phyloP scores from a whole-genome alignment of 2,329 filamentous ascomycete species.

The Colletotrichum sp. region DNA sequence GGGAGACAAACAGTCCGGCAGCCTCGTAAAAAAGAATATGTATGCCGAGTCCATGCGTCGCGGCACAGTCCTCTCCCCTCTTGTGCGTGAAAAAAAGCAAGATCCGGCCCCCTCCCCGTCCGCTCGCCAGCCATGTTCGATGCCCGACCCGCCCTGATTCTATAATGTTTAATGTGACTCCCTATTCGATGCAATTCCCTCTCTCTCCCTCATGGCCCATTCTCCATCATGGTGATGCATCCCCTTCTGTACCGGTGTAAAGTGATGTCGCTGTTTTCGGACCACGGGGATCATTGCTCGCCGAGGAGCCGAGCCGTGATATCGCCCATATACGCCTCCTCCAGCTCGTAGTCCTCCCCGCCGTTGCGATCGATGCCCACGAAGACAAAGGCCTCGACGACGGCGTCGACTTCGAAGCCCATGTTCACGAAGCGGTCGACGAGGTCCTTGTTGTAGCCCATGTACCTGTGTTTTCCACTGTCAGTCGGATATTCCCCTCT shows the following conservation, averaged over 20 bases:
- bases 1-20: background rate
- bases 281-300: slow-evolving; percentile 58
- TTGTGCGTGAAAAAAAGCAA: background rate
- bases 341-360: slow-evolving; percentile 84
- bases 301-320: slow-evolving; percentile 85
- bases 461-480: slow-evolving; percentile 63
- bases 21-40: background rate
- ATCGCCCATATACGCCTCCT: slow-evolving; percentile 89
- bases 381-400: slow-evolving; percentile 82
- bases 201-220: background rate
- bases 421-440: slow-evolving; percentile 86
- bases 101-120: background rate
- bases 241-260: background rate
- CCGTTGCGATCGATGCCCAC: slow-evolving; percentile 81
- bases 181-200: background rate
- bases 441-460: slow-evolving; percentile 84
- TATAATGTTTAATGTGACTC: slow-evolving; percentile 6
- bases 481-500: background rate
- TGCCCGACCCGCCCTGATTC: background rate
- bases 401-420: slow-evolving; percentile 89
- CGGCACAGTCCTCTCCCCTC: background rate
- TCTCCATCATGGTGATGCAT: background rate
- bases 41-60: background rate
- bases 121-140: background rate
- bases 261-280: background rate